Evolutionary conservation across 2,329 filamentous ascomycete species (phyloP).

Genomic region (Pseudopithomyces chartarum): DNA sequence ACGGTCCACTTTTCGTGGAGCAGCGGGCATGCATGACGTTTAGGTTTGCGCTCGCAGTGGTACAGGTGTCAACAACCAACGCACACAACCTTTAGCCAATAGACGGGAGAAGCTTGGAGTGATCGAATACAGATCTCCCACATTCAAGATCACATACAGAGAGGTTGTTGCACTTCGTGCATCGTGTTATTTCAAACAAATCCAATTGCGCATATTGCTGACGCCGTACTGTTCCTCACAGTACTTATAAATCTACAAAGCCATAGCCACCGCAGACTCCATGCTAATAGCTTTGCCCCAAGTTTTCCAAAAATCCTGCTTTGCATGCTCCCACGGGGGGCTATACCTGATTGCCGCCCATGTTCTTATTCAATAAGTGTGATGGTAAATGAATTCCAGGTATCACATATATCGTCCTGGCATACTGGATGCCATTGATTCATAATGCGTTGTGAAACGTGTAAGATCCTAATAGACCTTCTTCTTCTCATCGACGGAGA

Average conservation of each 20-base stretch:
- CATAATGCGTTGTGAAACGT: constrained; percentile 22
- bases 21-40: background rate
- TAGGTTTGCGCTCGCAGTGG: background rate
- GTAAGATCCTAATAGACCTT: constrained; percentile 81
- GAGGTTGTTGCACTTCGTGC: background rate
- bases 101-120: too few relatives aligned
- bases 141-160: too few relatives aligned
- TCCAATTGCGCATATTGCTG: constrained; percentile 28
- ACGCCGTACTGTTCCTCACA: constrained; percentile 23
- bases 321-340: background rate
- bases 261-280: constrained; percentile 20
- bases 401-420: constrained; percentile 30
- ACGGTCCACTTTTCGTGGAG: background rate
- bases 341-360: constrained; percentile 11
- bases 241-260: constrained; percentile 31
- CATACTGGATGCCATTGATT: constrained; percentile 21
- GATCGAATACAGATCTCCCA: background rate
- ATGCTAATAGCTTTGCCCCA: constrained; percentile 18
- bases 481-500: constrained; percentile 99
- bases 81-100: too few relatives aligned
- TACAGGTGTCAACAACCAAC: constrained; percentile 1
- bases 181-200: constrained; percentile 16
- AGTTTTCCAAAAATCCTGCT: constrained; percentile 16
- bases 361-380: constrained; percentile 3
- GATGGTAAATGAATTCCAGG: constrained; percentile 17